Evolutionary conservation across 2,329 filamentous ascomycete genomes (phyloP).

Genomic region (Ophiobolus disseminans): DNA sequence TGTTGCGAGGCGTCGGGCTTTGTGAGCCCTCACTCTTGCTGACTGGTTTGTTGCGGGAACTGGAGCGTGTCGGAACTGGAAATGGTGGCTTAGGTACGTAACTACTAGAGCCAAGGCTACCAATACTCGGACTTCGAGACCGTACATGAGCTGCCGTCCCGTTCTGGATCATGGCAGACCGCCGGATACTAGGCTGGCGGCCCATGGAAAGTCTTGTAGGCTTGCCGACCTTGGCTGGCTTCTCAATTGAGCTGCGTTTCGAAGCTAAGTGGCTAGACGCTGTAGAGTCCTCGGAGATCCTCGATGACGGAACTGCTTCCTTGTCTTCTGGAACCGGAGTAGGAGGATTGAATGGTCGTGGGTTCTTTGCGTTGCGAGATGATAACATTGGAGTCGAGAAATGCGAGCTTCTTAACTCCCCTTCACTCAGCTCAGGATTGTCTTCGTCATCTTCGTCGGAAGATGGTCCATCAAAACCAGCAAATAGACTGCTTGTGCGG

Average conservation of each 20-base stretch:
- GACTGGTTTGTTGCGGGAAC: conserved; percentile 76
- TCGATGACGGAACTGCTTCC: conserved; percentile 38
- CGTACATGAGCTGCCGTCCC: conserved; percentile 74
- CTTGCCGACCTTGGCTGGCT: conserved; percentile 45
- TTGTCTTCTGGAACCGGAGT: conserved; percentile 54
- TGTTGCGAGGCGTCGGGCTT: conserved; percentile 72
- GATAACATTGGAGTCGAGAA: conserved; percentile 55
- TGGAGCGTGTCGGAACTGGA: conserved; percentile 87
- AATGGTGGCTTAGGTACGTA: conserved; percentile 72
- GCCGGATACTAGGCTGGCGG: conserved; percentile 70
- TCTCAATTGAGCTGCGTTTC: conserved; percentile 46
- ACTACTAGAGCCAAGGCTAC: conserved; percentile 58
- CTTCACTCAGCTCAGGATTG: conserved; percentile 68
- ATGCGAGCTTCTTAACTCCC: conserved; percentile 62
- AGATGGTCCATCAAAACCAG: conserved; percentile 77
- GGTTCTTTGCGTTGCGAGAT: conserved; percentile 57
- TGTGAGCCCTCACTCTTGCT: conserved; percentile 77
- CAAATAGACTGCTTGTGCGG: conserved; percentile 83
- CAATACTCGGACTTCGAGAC: conserved; percentile 70
- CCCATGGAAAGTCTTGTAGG: conserved; percentile 34
- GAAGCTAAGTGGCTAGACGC: conserved; percentile 26
- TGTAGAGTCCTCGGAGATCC: conserved; percentile 42
- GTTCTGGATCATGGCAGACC: conserved; percentile 80
- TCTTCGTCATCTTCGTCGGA: conserved; percentile 59
- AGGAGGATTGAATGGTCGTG: conserved; percentile 52